Evolutionary conservation across 2,329 filamentous ascomycete genomes (phyloP).

Genomic region (Penicillium sp.): DNA sequence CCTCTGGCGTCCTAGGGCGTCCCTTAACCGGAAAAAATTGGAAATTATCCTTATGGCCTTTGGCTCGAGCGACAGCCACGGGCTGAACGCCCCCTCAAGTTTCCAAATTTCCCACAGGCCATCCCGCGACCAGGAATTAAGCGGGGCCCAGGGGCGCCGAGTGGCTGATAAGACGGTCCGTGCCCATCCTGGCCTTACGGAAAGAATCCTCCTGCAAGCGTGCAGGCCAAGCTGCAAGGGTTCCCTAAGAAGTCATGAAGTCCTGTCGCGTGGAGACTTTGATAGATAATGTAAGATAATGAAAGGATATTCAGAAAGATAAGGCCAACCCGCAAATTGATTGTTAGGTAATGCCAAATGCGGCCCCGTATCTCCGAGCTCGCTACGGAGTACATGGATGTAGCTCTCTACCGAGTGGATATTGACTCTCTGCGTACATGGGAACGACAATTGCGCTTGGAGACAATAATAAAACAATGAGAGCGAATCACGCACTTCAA

Average conservation of each 20-base stretch:
- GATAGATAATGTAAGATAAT: neutral
- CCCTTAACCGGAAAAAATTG: neutral
- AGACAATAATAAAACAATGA: no score
- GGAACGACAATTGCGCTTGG: no score
- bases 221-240: neutral
- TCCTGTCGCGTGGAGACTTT: neutral
- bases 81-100: neutral
- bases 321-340: conserved; percentile 2
- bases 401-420: no score
- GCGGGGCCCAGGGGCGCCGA: conserved; percentile 3
- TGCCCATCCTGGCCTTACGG: neutral
- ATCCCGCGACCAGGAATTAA: conserved; percentile 2
- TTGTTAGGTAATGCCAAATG: neutral
- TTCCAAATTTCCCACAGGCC: neutral
- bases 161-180: neutral
- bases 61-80: neutral
- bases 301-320: neutral
- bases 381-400: no score
- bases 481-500: no score
- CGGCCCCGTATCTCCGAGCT: neutral
- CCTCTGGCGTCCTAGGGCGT: neutral
- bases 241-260: neutral
- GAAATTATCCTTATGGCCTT: neutral
- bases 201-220: neutral
- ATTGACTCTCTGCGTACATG: no score